A percentile compares a stretch with the other conserved stretches of the same genome.
Evolutionary conservation across 495 filamentous ascomycete species (phyloP).

Genomic region (Penicillium robsamsonii): DNA sequence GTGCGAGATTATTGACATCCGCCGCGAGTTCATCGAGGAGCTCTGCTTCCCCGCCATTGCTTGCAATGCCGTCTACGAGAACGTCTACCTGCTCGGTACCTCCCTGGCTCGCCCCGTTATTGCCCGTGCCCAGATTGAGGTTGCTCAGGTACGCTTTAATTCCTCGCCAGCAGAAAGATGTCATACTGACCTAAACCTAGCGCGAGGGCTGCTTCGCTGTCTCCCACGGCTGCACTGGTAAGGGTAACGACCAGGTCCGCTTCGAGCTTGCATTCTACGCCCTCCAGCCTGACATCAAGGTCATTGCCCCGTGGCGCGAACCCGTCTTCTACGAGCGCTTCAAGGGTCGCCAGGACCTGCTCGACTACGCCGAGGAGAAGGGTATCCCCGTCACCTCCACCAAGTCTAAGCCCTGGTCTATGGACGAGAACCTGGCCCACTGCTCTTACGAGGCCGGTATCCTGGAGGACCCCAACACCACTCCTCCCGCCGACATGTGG

Average conservation of each 20-base stretch:
- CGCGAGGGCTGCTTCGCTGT: constrained; percentile 52
- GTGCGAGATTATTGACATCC: constrained; percentile 52
- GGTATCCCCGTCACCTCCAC: constrained; percentile 84
- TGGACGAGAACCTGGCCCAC: constrained; percentile 87
- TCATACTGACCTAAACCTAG: constrained; percentile 12
- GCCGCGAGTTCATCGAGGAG: constrained; percentile 77
- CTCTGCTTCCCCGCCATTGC: constrained; percentile 80
- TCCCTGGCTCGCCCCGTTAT: constrained; percentile 86
- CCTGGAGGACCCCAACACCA: constrained; percentile 49
- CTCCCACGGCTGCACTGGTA: constrained; percentile 81
- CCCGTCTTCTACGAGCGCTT: constrained; percentile 81
- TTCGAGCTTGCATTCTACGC: constrained; percentile 80
- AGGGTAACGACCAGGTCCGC: constrained; percentile 85
- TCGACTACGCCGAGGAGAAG: constrained; percentile 76
- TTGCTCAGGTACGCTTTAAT: constrained; percentile 46
- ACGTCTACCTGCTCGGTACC: constrained; percentile 76
- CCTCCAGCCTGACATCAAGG: constrained; percentile 71
- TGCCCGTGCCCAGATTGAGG: constrained; percentile 73
- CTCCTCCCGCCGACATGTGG: constrained; percentile 81
- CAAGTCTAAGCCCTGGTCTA: constrained; percentile 80
- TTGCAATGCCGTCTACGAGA: constrained; percentile 87
- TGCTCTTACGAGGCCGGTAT: constrained; percentile 87
- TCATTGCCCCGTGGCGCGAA: constrained; percentile 87
- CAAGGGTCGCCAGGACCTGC: constrained; percentile 80
- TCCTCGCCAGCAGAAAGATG: not conserved